Evolutionary conservation across 2,329 filamentous ascomycete genomes (phyloP), one percentile per base, ranked within the genome.

Genomic region (Sarocladium brachiariae): DNA sequence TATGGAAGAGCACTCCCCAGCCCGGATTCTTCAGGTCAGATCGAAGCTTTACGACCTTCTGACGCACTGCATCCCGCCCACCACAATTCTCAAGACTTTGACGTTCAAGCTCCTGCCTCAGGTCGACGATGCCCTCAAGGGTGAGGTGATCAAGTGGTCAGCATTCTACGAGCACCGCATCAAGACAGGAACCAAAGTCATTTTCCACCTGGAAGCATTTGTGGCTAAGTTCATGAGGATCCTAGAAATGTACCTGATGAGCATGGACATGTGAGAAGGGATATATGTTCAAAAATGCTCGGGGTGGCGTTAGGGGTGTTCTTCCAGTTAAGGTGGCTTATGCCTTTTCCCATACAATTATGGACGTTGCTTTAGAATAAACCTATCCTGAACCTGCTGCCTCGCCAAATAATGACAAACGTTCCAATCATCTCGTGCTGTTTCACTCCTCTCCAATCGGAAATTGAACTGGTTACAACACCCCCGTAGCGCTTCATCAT

Each of bases 181-280:
- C 69, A 88, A 88, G 65, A 86, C 86, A 59, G 93, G 93, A 49
- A 90, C 80, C 53, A 99, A 99, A 76, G 87, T 95, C 52, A 97
- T 99, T 55, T 99, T 99, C 69, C 95, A 99, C 63, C 74, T 99
- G 3, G 95, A 99, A 70, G 93, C 93, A 3, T 99, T 99, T 69
- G 93, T 99, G 52, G 92, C 92, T 52, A 97, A 96, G 72, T 96
- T 97, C 66, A 97, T 99, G 92, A 82, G 92, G 59, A 82, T 97
- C 58, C 80, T 92, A 56, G 93, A 99, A 73, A 92, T 90, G 83
- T 95, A 83, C 63, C 69, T 85, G 52, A 92, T 95, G 87, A 88
- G 84, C 56, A 91, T 93, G 84, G 87, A 90, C 50, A 72, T 82
- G 70, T 82, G 64, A 47, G 13, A 19, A n/a, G 11, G 25, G n/a